Percentiles rank a stretch among this genome's conserved stretches.
phyloP scores from a whole-genome alignment of 1,284 basidiomycete genomes.

The Vanrija sp. region DNA sequence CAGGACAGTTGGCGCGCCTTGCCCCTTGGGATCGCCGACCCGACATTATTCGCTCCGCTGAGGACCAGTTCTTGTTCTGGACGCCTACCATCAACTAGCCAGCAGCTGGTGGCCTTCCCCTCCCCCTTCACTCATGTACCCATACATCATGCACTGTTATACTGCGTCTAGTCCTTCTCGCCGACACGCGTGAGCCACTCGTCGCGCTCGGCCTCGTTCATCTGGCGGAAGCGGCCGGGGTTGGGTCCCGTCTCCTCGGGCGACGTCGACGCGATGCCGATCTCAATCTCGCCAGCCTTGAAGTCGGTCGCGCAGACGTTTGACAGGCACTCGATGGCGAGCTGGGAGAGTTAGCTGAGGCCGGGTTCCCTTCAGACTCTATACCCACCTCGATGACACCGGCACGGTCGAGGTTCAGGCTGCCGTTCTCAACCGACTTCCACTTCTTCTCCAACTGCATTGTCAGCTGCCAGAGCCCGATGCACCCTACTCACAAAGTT shows the following conservation, averaged over 20 bases:
- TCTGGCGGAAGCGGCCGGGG: slow-evolving; percentile 71
- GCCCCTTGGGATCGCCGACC: too few relatives aligned
- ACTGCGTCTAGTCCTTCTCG: slow-evolving; percentile 70
- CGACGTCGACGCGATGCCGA: slow-evolving; percentile 50
- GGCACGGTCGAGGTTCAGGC: slow-evolving; percentile 62
- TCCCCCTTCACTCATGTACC: neutral
- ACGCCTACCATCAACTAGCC: neutral
- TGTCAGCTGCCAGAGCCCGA: slow-evolving; percentile 5
- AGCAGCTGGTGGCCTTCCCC: too few relatives aligned
- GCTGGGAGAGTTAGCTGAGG: slow-evolving; percentile 55
- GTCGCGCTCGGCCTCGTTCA: slow-evolving; percentile 79
- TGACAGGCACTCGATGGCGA: slow-evolving; percentile 92
- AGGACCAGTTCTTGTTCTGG: too few relatives aligned
- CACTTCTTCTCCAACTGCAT: slow-evolving; percentile 89
- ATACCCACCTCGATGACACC: slow-evolving; percentile 74
- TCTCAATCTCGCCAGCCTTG: slow-evolving; percentile 61
- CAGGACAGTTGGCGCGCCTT: too few relatives aligned
- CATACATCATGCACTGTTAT: slow-evolving; percentile 11
- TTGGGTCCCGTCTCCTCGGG: slow-evolving; percentile 34
- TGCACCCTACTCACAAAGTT: slow-evolving; percentile 60
- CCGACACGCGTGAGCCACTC: slow-evolving; percentile 81
- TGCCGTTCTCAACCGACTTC: slow-evolving; percentile 82
- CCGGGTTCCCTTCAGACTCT: slow-evolving; percentile 21
- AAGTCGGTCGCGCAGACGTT: slow-evolving; percentile 92
- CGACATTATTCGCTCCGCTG: too few relatives aligned